Base-by-base conservation (phyloP, 352 stramenopile species). In the Phytophthora multivora region DNA sequence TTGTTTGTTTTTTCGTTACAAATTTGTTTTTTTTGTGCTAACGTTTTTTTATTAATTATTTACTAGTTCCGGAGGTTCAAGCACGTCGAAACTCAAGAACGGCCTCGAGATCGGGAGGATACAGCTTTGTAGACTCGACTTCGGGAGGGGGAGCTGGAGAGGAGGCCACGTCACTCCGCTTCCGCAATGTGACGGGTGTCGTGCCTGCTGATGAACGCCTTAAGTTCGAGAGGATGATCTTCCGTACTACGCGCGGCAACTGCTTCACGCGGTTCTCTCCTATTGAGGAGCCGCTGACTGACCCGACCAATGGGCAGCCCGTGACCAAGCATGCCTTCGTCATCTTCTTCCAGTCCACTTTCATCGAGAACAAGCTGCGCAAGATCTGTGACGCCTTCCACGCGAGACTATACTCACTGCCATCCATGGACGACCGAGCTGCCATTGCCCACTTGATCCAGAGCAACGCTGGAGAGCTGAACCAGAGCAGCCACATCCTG, bases 201-300 rank as follows among this genome's bases (percentile, higher is more conserved):
- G 88, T 99, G 15, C 83, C 89, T 0, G 91, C 89, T 4, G 93
- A 98, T 63, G 95, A 99, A 64, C 88, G 93, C 18, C 69, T 92
- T 46, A 96, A 98, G 61, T 99, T 99, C 69, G 97, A 99, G 71
- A 79, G 97, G 36, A 99, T 99, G 97, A 89, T 99, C 52, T 99
- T 99, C 80, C 96, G 97, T 35, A 96, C 93, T 25, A 99, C 97
- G 16, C 88, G 97, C n/a, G 97, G 97, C 56, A 99, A 99, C 80
- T 99, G 96, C 79, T 98, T 99, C 60, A 90, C 98, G 31, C 90
- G 96, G 19, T 99, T 99, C 79, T 97, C 93, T 15, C 85, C 93
- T 12, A 98, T 99, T 65, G 89, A 98, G 28, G 87, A 96, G 70
- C 78, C 86, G 31, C 70, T 97, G 30, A 78, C 80, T 21, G 95